Evolutionary conservation across 2,329 filamentous ascomycete genomes (phyloP), one percentile per base, ranked within the genome.

Genomic region (Clonostachys solani): DNA sequence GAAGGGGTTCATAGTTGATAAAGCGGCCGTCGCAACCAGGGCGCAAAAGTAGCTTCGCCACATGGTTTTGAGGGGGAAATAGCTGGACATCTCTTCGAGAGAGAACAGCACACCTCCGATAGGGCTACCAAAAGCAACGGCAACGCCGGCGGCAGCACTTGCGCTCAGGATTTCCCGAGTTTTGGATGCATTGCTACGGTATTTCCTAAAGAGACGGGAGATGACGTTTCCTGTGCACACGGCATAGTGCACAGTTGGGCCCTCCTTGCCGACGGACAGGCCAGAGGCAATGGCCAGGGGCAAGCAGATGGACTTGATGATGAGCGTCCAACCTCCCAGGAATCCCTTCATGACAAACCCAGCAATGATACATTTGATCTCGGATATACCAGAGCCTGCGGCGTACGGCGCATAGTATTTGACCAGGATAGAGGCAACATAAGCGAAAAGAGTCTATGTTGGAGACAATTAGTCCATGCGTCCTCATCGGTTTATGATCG

Each of bases 331-430:
- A 57, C 86, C 86, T 17, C 92, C 91, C 15, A 99, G 77, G 60
- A 99, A 99, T 0, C 92, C 94, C 68, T 97, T 96, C 94, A 99
- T 99, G 44, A 97, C 89, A 63, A 99, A 99, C 4, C 94, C 94
- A 5, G 92, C 94, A 61, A 99, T 96, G 62, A 99, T 97, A 68
- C 91, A 96, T 68, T 99, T 99, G 77, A 99, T 99, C 71, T 99
- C 94, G 12, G 91, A 96, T 49, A 99, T 99, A 38, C 94, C 94
- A 12, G 90, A 96, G 15, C 94, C 94, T 34, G 94, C 94, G 12
- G 94, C 94, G 64, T 99, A 99, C 0, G 94, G 94, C 5, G 94
- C 92, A 66, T 94, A 97, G 2, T 83, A 84, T 63, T 90, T 94
- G 61, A 99, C 94, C 38, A 99, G 75, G 36, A 80, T 84, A 1